phyloP scores from a whole-genome alignment of 768 basidiomycete genomes.

The Trametes punicea region DNA sequence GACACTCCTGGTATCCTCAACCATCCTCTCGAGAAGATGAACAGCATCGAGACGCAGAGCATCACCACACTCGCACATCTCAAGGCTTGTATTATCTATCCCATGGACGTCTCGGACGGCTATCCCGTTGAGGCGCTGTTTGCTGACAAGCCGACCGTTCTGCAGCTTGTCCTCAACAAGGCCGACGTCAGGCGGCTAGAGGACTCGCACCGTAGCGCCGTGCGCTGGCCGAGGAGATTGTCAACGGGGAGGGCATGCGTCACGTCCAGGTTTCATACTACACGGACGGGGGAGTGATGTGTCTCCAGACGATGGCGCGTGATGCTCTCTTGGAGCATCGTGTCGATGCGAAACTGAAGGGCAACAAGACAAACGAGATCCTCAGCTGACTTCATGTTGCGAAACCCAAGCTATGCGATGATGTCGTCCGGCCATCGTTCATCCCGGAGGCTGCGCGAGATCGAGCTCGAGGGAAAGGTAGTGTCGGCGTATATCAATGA shows the following conservation, averaged over 20 bases:
- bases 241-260: constrained; percentile 65
- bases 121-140: constrained; percentile 98
- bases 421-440: constrained; percentile 81
- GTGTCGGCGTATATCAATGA: constrained; percentile 90
- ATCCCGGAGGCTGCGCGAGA: constrained; percentile 83
- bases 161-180: constrained; percentile 99
- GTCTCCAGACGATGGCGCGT: constrained; percentile 92
- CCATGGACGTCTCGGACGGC: constrained; percentile 98
- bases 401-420: constrained; percentile 85
- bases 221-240: constrained; percentile 83
- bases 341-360: constrained; percentile 92
- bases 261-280: constrained; percentile 88
- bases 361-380: constrained; percentile 87
- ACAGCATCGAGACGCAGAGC: constrained; percentile 99
- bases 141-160: constrained; percentile 84
- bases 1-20: constrained; percentile 97
- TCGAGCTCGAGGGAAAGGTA: constrained; percentile 84
- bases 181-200: constrained; percentile 88
- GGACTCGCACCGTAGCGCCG: constrained; percentile 76
- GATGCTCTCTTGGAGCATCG: constrained; percentile 93
- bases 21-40: constrained; percentile 99
- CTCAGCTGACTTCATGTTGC: constrained; percentile 97
- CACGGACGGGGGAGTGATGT: constrained; percentile 97
- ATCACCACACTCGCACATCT: constrained; percentile 97
- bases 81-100: constrained; percentile 91